Evolutionary conservation across 352 stramenopile genomes (phyloP), one percentile per base, ranked within the genome.

Genomic region (Globisporangium barbulae): DNA sequence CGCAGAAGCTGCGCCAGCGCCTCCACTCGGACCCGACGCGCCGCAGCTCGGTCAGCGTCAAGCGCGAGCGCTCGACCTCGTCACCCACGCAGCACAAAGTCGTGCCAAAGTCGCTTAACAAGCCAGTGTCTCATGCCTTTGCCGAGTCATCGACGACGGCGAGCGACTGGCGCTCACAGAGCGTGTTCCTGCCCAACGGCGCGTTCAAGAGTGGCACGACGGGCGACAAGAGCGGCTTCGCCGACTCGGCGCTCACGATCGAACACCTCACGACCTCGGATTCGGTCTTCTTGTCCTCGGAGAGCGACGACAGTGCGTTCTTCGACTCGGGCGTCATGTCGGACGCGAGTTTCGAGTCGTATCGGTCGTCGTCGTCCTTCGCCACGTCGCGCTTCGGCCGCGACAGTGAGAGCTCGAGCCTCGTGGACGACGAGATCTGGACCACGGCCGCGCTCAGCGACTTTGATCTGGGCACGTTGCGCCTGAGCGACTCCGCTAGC

Each of bases 371-470:
- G 10, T 42, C 48, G 19, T 64, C 59, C 33, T 59, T 59, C 22
- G 31, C 10, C 9, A 59, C 48, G 35, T 59, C 59, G 22, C 28
- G 22, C 19, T 50, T 31, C 21, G 33, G 6, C 2, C 47, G 59
- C 37, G 48, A 42, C 7, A 64, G 60, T 41, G 50, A 60, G 17
- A 66, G 60, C 21, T 61, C 60, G 28, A 66, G 50, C 52, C 41
- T 52, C n/a, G 60, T 61, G 28, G 60, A 66, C 50, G 60, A 60
- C n/a, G 60, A 60, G 60, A 59, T 65, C 59, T 65, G 59, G 59
- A 59, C 59, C 33, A 53, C 39, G 10, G 49, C 49, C 6, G 60
- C 50, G 30, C 50, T 66, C 25, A 49, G 53, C 31, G 53, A 60
- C 50, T 66, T 66, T 42, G 60, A 66, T 31, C 52, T 66, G 17